A percentile compares a stretch with the other conserved stretches of the same genome.
phyloP scores from a whole-genome alignment of 2,329 filamentous ascomycete species.

The Stenocarpella maydis region DNA sequence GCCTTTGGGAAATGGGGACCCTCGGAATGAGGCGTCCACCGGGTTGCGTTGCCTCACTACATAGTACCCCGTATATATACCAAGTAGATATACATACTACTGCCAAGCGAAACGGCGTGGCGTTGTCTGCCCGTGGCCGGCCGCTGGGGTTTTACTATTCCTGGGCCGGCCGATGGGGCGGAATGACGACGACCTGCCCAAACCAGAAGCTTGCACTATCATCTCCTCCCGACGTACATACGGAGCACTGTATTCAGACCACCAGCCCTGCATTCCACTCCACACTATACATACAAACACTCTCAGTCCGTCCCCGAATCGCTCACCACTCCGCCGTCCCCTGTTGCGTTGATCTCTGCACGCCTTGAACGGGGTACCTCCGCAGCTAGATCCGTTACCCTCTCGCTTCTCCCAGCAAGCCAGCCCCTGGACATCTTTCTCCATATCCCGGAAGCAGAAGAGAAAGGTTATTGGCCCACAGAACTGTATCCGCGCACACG shows the following conservation, averaged over 20 bases:
- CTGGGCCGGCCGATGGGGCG: neutral
- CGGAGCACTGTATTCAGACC: no score
- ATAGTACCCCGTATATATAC: no score
- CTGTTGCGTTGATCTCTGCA: conserved; percentile 25
- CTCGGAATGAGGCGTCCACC: conserved; percentile 3
- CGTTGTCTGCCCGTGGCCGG: neutral
- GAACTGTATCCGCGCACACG: conserved; percentile 26
- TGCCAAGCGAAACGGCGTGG: neutral
- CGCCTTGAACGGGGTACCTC: conserved; percentile 16
- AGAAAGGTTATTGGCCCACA: conserved; percentile 24
- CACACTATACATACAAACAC: neutral
- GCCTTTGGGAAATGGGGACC: conserved; percentile 31
- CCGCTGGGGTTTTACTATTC: conserved; percentile 6
- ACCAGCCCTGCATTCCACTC: no score
- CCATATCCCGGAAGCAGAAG: neutral
- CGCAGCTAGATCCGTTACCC: conserved; percentile 3
- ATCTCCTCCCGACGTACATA: neutral
- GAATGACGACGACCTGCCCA: conserved; percentile 33
- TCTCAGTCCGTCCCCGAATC: conserved; percentile 11
- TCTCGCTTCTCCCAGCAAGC: neutral
- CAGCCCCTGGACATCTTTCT: conserved; percentile 25
- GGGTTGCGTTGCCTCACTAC: neutral
- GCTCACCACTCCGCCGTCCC: neutral
- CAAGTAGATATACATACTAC: no score
- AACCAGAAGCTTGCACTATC: neutral